Conservation (phyloP, 1,284 basidiomycete genomes). For the Waitea zeae region DNA sequence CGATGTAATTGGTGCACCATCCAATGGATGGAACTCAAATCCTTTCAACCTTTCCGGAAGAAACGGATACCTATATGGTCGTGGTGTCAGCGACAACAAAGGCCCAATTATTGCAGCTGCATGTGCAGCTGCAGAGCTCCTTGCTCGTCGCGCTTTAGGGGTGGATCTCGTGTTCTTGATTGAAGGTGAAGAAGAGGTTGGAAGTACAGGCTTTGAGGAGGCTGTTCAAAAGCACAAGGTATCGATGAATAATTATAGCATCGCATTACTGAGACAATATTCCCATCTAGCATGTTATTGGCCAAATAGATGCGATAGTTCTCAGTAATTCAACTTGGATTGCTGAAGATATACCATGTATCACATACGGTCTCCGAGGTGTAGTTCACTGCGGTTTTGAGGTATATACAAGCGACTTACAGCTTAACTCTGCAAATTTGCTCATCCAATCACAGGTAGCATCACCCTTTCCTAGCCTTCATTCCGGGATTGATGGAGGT, state of each 20-base stretch:
- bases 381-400: conserved; percentile 75
- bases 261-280: no score
- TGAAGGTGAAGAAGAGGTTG: conserved; percentile 93
- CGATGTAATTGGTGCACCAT: conserved; percentile 74
- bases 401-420: conserved; percentile 19
- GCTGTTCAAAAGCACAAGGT: conserved; percentile 67
- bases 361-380: conserved; percentile 89
- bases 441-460: conserved; percentile 39
- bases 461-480: conserved; percentile 56
- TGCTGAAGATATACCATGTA: conserved; percentile 84
- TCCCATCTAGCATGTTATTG: conserved; percentile 4
- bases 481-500: conserved; percentile 90
- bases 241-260: no score
- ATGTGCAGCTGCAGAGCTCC: conserved; percentile 72
- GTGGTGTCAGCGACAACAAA: conserved; percentile 86
- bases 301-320: conserved; percentile 65
- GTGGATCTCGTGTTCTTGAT: conserved; percentile 84
- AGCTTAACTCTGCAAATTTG: not conserved
- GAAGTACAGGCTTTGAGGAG: conserved; percentile 72
- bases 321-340: conserved; percentile 97
- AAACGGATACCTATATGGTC: conserved; percentile 89
- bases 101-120: conserved; percentile 89
- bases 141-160: conserved; percentile 56
- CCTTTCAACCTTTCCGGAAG: conserved; percentile 74
- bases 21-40: conserved; percentile 65